Evolutionary conservation across 2,329 filamentous ascomycete species (phyloP).

Genomic region (Didymella pomorum): DNA sequence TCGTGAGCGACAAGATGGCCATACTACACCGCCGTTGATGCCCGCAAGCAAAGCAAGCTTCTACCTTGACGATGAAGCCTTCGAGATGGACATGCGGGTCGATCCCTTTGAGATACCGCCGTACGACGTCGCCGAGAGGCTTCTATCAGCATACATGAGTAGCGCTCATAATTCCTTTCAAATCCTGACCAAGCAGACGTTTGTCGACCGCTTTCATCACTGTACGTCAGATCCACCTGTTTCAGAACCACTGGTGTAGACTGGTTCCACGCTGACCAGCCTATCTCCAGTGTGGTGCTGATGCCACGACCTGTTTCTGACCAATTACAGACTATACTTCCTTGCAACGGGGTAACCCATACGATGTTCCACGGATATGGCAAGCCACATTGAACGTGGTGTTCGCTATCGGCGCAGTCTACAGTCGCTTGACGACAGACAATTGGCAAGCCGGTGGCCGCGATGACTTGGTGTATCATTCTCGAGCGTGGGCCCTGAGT

Average conservation of each 20-base stretch:
- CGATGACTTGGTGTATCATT: conserved; percentile 51
- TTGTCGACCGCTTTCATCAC: conserved; percentile 43
- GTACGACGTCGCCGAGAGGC: conserved; percentile 33
- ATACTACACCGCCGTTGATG: conserved; percentile 12
- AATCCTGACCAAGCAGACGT: conserved; percentile 42
- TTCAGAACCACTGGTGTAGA: not conserved
- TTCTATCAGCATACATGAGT: conserved; percentile 45
- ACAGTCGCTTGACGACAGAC: conserved; percentile 41
- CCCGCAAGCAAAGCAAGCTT: conserved; percentile 34
- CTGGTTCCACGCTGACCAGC: not conserved
- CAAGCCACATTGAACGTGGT: conserved; percentile 51
- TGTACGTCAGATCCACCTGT: conserved; percentile 22
- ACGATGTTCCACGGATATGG: conserved; percentile 39
- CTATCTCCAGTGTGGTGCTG: not conserved
- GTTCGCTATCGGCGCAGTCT: conserved; percentile 52
- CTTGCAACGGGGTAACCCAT: conserved; percentile 22
- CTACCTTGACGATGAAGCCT: conserved; percentile 43
- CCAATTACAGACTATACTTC: conserved; percentile 30
- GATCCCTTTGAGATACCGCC: conserved; percentile 43
- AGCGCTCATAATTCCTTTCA: conserved; percentile 33
- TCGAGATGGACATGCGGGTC: conserved; percentile 30
- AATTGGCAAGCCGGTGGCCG: conserved; percentile 33
- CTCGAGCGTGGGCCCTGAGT: conserved; percentile 45
- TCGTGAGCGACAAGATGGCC: conserved; percentile 17
- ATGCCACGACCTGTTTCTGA: not conserved